These are phyloP conservation scores for Fragaria ananassa DNA, from an alignment of 306 rosid species.

Conservation along the genomic window DNA sequence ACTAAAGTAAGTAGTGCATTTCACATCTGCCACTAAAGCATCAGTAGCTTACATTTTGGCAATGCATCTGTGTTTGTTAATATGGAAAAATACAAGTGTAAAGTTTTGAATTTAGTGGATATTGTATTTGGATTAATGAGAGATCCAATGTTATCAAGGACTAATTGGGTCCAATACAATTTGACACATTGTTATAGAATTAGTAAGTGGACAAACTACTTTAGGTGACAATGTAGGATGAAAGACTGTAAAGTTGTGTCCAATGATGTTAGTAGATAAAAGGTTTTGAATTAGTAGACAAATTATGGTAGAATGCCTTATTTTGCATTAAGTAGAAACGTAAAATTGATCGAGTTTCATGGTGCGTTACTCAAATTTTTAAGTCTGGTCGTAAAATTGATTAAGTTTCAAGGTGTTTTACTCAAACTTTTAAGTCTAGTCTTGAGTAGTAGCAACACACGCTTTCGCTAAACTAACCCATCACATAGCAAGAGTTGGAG, in stretches of 20 bases:
- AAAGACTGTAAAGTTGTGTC: not conserved
- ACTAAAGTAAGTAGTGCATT: not conserved
- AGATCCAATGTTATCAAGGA: constrained; percentile 1
- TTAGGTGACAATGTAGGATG: not conserved
- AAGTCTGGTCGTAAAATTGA: not conserved
- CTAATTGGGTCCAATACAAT: not conserved
- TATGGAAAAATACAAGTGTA: not conserved
- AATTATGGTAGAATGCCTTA: not conserved
- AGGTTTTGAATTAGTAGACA: not conserved
- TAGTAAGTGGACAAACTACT: not conserved
- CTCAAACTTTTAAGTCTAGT: not conserved
- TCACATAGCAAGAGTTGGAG: not conserved
- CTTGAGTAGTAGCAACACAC: not conserved
- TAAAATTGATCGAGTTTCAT: no score
- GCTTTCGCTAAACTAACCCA: not conserved
- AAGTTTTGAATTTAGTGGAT: not conserved
- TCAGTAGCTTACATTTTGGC: not conserved
- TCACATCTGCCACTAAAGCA: not conserved
- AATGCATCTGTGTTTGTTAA: not conserved
- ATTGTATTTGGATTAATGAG: not conserved
- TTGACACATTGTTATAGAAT: not conserved
- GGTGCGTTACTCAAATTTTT: no score
- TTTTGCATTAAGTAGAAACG: not conserved
- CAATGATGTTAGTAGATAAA: no score
- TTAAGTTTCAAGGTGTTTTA: not conserved